Conservation (phyloP, 805 yeast genomes). For the Nakazawaea peltata region DNA sequence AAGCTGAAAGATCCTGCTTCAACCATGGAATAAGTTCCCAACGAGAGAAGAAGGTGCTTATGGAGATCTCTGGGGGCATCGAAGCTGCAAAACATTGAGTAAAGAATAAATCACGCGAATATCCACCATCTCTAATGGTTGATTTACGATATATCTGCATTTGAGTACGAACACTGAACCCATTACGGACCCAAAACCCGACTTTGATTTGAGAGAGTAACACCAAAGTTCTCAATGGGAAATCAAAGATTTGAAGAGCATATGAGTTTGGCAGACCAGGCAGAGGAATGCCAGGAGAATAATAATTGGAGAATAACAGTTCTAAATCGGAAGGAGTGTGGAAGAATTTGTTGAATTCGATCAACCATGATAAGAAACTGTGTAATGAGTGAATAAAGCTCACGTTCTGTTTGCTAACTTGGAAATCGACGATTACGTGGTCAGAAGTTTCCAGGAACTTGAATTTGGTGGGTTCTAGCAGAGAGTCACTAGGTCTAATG, state of each 20-base stretch:
- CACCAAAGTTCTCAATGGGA: slow-evolving; percentile 71
- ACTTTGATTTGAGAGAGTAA: slow-evolving; percentile 76
- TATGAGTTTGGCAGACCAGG: slow-evolving; percentile 9
- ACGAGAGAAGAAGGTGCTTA: slow-evolving; percentile 52
- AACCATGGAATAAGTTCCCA: slow-evolving; percentile 63
- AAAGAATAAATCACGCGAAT: slow-evolving; percentile 66
- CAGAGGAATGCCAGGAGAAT: no score
- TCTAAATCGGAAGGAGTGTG: slow-evolving; percentile 17
- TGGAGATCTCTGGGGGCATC: slow-evolving; percentile 43
- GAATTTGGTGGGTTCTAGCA: slow-evolving; percentile 2
- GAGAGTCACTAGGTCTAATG: slow-evolving; percentile 5
- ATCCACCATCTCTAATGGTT: slow-evolving; percentile 78
- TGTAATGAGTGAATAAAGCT: slow-evolving; percentile 80
- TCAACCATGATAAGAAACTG: slow-evolving; percentile 60
- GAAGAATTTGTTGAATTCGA: slow-evolving; percentile 40
- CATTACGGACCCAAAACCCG: slow-evolving; percentile 94
- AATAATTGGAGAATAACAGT: slow-evolving; percentile 8
- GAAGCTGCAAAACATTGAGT: slow-evolving; percentile 54
- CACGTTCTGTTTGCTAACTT: slow-evolving; percentile 39
- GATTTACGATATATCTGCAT: slow-evolving; percentile 70
- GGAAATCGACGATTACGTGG: slow-evolving; percentile 26
- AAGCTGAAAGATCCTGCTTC: slow-evolving; percentile 29
- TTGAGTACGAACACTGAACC: slow-evolving; percentile 72
- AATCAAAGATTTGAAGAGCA: slow-evolving; percentile 43
- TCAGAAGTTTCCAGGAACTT: slow-evolving; percentile 13